Evolutionary conservation across 75 land plant species (phyloP).

Genomic region (Cryptomeria japonica): DNA sequence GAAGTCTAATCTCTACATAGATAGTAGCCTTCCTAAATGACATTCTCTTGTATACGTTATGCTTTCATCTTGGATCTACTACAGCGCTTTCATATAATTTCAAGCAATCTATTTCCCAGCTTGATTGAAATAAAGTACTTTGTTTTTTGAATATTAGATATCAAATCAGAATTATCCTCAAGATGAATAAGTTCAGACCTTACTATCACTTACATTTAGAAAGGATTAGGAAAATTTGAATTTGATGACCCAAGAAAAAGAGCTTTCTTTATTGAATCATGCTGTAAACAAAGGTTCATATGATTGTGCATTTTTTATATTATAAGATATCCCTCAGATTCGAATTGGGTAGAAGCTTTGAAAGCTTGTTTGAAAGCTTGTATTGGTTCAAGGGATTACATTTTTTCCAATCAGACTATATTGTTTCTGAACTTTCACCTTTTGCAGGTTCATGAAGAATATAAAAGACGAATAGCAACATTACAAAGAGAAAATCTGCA

Average conservation of each 20-base stretch:
- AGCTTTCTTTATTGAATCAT: neutral
- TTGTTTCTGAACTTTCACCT: neutral
- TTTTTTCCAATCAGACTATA: neutral
- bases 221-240: neutral
- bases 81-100: neutral
- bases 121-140: neutral
- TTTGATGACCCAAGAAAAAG: neutral
- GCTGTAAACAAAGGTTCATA: neutral
- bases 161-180: conserved; percentile 6
- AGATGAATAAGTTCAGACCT: neutral
- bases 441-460: conserved; percentile 51
- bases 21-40: neutral
- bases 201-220: neutral
- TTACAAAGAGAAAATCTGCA: conserved; percentile 24
- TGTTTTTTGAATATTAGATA: neutral
- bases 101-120: neutral
- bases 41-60: neutral
- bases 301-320: neutral
- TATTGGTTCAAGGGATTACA: neutral
- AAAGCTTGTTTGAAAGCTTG: too few species aligned
- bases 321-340: neutral
- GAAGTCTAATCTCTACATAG: neutral
- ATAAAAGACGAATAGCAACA: conserved; percentile 32
- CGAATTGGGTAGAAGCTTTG: neutral
- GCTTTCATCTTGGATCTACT: neutral